Conservation (phyloP, 306 rosid species). For the Acacia crassicarpa region DNA sequence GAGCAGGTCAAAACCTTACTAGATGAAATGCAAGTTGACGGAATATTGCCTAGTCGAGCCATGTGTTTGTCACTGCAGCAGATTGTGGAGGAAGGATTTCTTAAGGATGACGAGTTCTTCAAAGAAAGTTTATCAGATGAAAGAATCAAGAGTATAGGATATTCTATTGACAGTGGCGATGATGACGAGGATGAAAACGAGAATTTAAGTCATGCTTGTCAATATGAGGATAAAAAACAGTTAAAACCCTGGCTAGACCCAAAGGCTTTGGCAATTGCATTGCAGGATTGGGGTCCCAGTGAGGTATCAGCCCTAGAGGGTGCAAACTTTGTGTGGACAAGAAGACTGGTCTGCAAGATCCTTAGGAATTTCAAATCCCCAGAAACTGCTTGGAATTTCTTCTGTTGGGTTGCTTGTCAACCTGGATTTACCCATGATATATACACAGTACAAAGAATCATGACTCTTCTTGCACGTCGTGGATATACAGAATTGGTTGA, state of each 20-base stretch:
- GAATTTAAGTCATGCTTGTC: constrained; percentile 18
- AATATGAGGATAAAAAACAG: constrained; percentile 36
- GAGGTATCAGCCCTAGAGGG: constrained; percentile 69
- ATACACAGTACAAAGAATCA: constrained; percentile 75
- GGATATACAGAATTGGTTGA: constrained; percentile 65
- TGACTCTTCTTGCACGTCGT: constrained; percentile 64
- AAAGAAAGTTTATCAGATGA: constrained; percentile 53
- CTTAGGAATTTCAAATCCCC: constrained; percentile 64
- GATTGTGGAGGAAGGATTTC: constrained; percentile 54
- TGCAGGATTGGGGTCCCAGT: constrained; percentile 59
- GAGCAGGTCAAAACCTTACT: constrained; percentile 54
- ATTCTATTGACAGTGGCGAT: constrained; percentile 43
- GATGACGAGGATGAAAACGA: constrained; percentile 38
- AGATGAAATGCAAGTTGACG: constrained; percentile 69
- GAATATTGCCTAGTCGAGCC: constrained; percentile 63
- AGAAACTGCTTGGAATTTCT: constrained; percentile 80
- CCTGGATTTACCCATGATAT: constrained; percentile 78
- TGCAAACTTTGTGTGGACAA: constrained; percentile 78
- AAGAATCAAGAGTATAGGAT: constrained; percentile 48
- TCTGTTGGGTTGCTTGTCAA: constrained; percentile 76
- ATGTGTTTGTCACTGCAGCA: constrained; percentile 50
- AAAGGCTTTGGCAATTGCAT: constrained; percentile 66
- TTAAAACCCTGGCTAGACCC: constrained; percentile 87
- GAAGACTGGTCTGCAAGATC: constrained; percentile 71
- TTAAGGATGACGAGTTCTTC: constrained; percentile 46